Conservation (phyloP, 495 filamentous ascomycete genomes). For the Aspergillus biplanus region DNA sequence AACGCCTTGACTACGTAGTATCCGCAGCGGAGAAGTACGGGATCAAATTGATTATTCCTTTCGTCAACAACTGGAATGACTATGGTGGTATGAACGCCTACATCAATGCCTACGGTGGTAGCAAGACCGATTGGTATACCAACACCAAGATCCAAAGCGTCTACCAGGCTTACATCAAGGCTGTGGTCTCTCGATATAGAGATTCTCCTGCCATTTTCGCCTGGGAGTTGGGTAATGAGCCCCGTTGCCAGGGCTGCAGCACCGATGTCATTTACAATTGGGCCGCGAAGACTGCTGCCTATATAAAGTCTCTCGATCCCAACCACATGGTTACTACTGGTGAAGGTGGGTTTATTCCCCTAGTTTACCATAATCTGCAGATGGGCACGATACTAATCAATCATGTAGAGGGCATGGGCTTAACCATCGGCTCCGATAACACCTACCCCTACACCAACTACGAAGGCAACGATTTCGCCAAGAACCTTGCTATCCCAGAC, state of each 20-base stretch:
- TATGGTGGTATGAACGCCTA: slow-evolving; percentile 70
- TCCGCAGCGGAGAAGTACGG: slow-evolving; percentile 56
- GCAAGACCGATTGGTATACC: slow-evolving; percentile 56
- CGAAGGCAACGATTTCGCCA: slow-evolving; percentile 69
- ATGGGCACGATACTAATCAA: neutral
- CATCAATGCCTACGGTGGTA: slow-evolving; percentile 54
- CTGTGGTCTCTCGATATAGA: slow-evolving; percentile 64
- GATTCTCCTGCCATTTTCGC: slow-evolving; percentile 63
- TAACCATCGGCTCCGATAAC: slow-evolving; percentile 38
- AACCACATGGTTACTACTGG: slow-evolving; percentile 69
- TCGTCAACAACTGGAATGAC: slow-evolving; percentile 64
- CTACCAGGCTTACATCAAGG: slow-evolving; percentile 65
- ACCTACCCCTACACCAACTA: slow-evolving; percentile 58
- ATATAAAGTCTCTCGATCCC: slow-evolving; percentile 66
- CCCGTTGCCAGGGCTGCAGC: slow-evolving; percentile 65
- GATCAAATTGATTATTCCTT: slow-evolving; percentile 62
- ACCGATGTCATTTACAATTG: slow-evolving; percentile 63
- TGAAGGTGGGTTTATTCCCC: slow-evolving; percentile 38
- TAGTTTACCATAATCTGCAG: too few species aligned
- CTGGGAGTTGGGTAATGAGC: slow-evolving; percentile 76
- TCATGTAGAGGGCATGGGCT: slow-evolving; percentile 42
- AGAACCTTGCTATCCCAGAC: slow-evolving; percentile 57
- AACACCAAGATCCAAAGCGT: slow-evolving; percentile 56
- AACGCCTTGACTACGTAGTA: slow-evolving; percentile 69
- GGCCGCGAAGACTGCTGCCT: slow-evolving; percentile 60